phyloP scores from a whole-genome alignment of 768 basidiomycete species.

The Phanerodontia chrysosporium region DNA sequence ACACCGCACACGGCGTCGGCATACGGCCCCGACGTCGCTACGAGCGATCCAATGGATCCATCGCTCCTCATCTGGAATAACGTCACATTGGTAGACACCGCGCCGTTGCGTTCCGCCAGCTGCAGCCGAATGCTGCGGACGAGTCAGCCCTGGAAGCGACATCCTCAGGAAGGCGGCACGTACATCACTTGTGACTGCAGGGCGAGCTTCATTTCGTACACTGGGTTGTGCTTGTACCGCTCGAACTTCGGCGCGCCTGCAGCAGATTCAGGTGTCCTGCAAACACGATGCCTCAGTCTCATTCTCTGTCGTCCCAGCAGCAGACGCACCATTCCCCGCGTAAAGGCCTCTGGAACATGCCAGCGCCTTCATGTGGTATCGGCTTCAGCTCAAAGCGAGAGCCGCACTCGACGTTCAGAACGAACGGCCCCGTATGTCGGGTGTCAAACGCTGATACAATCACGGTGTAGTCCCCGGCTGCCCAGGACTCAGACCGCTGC shows the following conservation, averaged over 20 bases:
- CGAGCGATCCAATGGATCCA: slow-evolving; percentile 30
- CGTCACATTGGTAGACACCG: slow-evolving; percentile 55
- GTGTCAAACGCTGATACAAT: slow-evolving; percentile 86
- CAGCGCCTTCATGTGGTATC: slow-evolving; percentile 85
- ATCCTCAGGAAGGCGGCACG: slow-evolving; percentile 14
- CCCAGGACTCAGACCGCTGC: background rate
- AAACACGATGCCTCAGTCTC: background rate
- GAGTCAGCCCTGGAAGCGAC: background rate
- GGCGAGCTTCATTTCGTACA: slow-evolving; percentile 56
- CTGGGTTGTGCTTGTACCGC: slow-evolving; percentile 64
- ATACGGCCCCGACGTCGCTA: slow-evolving; percentile 78
- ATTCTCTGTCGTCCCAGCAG: background rate
- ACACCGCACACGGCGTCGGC: slow-evolving; percentile 74
- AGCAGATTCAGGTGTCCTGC: slow-evolving; percentile 55
- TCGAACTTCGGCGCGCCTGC: slow-evolving; percentile 67
- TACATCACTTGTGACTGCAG: slow-evolving; percentile 56
- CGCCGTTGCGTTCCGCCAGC: slow-evolving; percentile 39
- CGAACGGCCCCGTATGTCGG: slow-evolving; percentile 57
- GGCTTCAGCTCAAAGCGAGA: slow-evolving; percentile 51
- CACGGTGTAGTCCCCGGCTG: slow-evolving; percentile 78
- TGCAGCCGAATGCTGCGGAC: slow-evolving; percentile 64
- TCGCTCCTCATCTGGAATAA: slow-evolving; percentile 39
- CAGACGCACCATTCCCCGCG: slow-evolving; percentile 68
- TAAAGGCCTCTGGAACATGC: slow-evolving; percentile 73
- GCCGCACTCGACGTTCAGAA: slow-evolving; percentile 59